Evolutionary conservation across 768 basidiomycete genomes (phyloP).

Genomic region (Xanthoconium purpureum): DNA sequence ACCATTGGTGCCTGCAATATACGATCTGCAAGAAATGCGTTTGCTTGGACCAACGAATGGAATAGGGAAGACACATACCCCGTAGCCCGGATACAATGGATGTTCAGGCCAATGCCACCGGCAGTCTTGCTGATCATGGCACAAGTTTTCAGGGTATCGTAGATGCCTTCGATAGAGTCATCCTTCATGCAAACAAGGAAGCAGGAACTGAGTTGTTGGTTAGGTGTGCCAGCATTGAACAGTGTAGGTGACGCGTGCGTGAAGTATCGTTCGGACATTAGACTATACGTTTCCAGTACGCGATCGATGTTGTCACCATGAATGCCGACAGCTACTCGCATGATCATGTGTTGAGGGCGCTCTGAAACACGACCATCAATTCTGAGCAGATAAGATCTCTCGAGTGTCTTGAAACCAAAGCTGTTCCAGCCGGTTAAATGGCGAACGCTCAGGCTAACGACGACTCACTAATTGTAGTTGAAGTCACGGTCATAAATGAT

Average conservation of each 20-base stretch:
- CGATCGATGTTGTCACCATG: conserved; percentile 88
- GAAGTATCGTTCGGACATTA: conserved; percentile 98
- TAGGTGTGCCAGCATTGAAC: conserved; percentile 96
- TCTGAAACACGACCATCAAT: conserved; percentile 94
- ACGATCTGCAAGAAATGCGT: conserved; percentile 56
- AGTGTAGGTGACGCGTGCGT: conserved; percentile 97
- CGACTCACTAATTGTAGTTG: conserved; percentile 85
- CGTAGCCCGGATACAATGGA: conserved; percentile 95
- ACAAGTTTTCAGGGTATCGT: conserved; percentile 96
- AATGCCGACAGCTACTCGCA: conserved; percentile 98
- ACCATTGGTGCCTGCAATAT: conserved; percentile 98
- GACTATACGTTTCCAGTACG: conserved; percentile 86
- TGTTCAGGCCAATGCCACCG: conserved; percentile 94
- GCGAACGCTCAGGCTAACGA: neutral
- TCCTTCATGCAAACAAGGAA: conserved; percentile 99
- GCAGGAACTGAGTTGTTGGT: conserved; percentile 93
- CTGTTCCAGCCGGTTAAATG: conserved; percentile 34
- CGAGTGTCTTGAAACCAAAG: conserved; percentile 99
- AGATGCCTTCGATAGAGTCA: conserved; percentile 98
- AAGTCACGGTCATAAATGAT: conserved; percentile 99
- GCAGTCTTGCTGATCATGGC: conserved; percentile 99
- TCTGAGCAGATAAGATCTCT: conserved; percentile 94
- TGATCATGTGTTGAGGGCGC: conserved; percentile 97
- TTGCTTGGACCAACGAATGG: neutral
- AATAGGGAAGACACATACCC: conserved; percentile 50